Base-by-base conservation (phyloP, 257 asterid species). In the Plantago major region DNA sequence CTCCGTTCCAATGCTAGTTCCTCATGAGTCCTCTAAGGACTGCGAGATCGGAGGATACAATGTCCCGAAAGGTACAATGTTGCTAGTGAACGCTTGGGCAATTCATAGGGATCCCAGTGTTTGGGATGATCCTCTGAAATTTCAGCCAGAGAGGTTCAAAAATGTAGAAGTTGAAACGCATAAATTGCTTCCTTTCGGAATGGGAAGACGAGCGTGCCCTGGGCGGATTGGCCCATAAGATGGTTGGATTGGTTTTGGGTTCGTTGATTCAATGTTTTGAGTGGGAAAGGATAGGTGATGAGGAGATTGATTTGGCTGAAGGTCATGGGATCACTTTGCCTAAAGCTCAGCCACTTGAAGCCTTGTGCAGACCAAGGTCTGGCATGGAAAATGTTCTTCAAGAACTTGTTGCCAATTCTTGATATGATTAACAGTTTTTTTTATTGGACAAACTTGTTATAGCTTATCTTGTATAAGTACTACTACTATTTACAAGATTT, bases 121-220 rank as follows among this genome's bases (percentile, higher is more conserved):
- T 7, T 77, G 82, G 79, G 56, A 54, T 0, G 60, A 69, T 0
- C 40, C 73, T 0, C 15, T 13, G 19, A 59, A 52, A 17, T 76
- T 76, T 62, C 57, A 44, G 44, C 82, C 82, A 4, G 79, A 77
- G 64, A 70, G 79, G 26, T 70, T 77, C 60, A 72, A 63, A 22
- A 73, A 71, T 0, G 37, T 33, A 22, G 66, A 58, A 17, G 66
- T 53, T 14, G 74, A 69, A 46, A 10, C 15, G 0, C 51, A 47
- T 11, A 76, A 65, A 49, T 62, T 72, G 66, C 15, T 76, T 59
- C 66, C 78, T 0, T 76, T 76, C 47, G 82, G 82, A 14, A 69
- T 52, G 64, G 82, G 82, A n/a, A 50, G 78, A 40, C 46, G 47
- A 10, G 62, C 71, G 40, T 73, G 74, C 11, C 78, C 78, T 10